phyloP scores from a whole-genome alignment of 1,284 basidiomycete species.

The Marasmius fiardii region DNA sequence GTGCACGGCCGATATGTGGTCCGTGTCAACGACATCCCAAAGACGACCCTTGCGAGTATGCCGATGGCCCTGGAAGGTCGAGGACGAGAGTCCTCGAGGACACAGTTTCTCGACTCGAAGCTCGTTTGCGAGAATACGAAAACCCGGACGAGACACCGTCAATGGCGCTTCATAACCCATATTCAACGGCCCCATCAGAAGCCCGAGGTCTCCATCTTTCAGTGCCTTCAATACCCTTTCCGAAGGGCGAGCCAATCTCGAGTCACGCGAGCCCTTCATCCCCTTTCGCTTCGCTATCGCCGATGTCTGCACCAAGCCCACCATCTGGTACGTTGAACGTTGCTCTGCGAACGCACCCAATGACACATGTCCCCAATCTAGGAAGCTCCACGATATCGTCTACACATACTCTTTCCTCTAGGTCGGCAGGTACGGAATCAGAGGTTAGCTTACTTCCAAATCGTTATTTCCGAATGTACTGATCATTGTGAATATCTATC shows the following conservation, averaged over 20 bases:
- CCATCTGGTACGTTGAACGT: not conserved
- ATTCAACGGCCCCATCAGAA: conserved; percentile 3
- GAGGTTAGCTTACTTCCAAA: conserved; percentile 11
- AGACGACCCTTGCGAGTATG: conserved; percentile 18
- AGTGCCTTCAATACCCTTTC: not conserved
- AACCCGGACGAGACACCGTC: conserved; percentile 12
- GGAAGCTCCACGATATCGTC: not conserved
- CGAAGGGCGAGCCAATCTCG: not conserved
- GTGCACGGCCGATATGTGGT: conserved; percentile 17
- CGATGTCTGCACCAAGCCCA: not conserved
- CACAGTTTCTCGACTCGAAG: conserved; percentile 15
- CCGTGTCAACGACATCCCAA: conserved; percentile 15
- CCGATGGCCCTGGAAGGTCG: conserved; percentile 17
- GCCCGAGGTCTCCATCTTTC: not conserved
- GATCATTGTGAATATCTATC: not conserved
- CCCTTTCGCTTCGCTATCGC: not conserved
- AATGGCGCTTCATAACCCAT: conserved; percentile 9
- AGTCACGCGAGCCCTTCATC: not conserved
- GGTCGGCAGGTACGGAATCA: not conserved
- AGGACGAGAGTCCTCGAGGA: conserved; percentile 15
- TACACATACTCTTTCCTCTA: not conserved
- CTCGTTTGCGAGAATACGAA: conserved; percentile 16
- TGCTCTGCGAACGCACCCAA: not conserved
- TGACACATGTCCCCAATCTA: not conserved
- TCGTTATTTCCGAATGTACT: conserved; percentile 13